These are phyloP conservation scores for Cladophialophora carrionii DNA, from an alignment of 2,329 filamentous ascomycete genomes.

Conservation along the genomic window DNA sequence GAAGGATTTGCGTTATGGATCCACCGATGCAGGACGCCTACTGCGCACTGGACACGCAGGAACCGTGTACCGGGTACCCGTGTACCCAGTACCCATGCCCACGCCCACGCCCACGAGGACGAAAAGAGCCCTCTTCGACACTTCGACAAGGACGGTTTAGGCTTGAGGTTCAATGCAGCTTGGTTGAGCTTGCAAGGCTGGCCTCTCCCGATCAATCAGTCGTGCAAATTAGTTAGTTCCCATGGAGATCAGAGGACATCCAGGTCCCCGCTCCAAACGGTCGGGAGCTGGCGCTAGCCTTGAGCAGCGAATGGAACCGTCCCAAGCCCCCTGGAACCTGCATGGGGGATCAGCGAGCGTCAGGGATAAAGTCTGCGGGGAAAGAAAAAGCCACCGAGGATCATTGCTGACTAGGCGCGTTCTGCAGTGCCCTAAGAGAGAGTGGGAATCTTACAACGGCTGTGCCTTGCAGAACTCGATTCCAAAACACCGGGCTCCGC, in stretches of 20 bases:
- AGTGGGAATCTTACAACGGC: neutral
- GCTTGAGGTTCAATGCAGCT: neutral
- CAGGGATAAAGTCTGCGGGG: neutral
- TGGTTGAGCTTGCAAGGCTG: neutral
- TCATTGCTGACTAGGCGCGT: neutral
- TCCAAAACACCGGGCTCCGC: neutral
- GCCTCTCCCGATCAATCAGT: neutral
- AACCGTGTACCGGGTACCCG: neutral
- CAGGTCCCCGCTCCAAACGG: neutral
- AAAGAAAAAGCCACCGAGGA: neutral
- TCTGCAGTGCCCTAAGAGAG: neutral
- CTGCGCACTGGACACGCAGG: neutral
- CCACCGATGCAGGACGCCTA: neutral
- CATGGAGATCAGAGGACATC: neutral
- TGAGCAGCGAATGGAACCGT: neutral
- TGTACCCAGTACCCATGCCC: neutral
- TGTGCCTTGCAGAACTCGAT: neutral
- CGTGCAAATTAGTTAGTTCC: neutral
- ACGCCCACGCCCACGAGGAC: neutral
- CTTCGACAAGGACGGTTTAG: neutral
- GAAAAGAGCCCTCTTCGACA: neutral
- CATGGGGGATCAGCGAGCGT: neutral
- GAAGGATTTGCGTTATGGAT: neutral
- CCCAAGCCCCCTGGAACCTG: neutral
- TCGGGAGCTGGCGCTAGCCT: neutral